A percentile compares a stretch with the other conserved stretches of the same genome.
Evolutionary conservation across 2,329 filamentous ascomycete species (phyloP).

Genomic region (Cryoendolithus antarcticus): DNA sequence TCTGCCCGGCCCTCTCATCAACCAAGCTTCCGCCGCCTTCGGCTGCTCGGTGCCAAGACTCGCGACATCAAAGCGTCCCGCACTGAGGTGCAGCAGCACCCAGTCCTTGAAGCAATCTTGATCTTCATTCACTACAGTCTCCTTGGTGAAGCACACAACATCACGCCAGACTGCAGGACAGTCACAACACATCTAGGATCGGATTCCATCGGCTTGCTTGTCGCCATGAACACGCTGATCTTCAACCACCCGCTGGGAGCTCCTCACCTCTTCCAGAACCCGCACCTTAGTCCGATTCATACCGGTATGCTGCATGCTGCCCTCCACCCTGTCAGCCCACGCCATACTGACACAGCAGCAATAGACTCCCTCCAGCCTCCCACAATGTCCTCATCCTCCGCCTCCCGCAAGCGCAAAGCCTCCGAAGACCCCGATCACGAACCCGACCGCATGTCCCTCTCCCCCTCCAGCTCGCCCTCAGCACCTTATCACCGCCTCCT

Average conservation of each 20-base stretch:
- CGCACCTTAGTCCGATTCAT: slow-evolving; percentile 47
- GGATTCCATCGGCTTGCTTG: neutral
- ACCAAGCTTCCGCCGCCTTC: no score
- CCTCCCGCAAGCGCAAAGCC: slow-evolving; percentile 70
- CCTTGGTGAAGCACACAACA: no score
- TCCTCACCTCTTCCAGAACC: slow-evolving; percentile 50
- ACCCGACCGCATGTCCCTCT: slow-evolving; percentile 83
- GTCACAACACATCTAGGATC: no score
- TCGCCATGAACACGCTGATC: slow-evolving; percentile 49
- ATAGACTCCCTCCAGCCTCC: slow-evolving; percentile 25
- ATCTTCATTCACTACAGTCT: no score
- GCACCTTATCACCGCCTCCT: slow-evolving; percentile 54
- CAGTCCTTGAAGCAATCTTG: no score
- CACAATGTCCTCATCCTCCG: slow-evolving; percentile 25
- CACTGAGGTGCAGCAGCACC: no score
- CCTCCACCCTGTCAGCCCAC: slow-evolving; percentile 17
- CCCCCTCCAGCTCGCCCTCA: slow-evolving; percentile 70
- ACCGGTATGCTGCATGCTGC: slow-evolving; percentile 38
- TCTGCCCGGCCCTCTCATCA: no score
- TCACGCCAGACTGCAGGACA: no score
- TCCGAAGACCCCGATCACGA: slow-evolving; percentile 55
- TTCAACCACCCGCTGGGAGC: slow-evolving; percentile 45
- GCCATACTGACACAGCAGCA: slow-evolving; percentile 23
- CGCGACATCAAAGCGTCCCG: no score
- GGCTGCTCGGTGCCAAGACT: no score